phyloP scores from a whole-genome alignment of 495 filamentous ascomycete species.

The Daldinia vernicosa region DNA sequence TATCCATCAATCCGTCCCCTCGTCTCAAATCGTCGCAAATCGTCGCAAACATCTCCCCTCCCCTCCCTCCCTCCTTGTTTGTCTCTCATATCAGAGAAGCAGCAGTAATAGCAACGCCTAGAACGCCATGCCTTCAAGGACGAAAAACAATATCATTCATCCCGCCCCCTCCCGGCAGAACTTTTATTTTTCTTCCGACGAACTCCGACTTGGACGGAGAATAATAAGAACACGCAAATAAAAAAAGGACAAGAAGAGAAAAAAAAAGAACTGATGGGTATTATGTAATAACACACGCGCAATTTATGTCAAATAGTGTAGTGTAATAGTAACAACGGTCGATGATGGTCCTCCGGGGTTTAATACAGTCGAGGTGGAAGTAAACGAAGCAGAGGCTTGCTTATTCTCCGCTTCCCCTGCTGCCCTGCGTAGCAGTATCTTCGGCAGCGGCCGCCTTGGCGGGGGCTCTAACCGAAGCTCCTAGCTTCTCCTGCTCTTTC shows the following conservation, averaged over 20 bases:
- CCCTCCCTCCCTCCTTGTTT: background rate
- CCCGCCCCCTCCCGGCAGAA: background rate
- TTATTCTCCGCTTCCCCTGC: conserved; percentile 1
- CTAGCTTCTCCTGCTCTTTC: conserved; percentile 40
- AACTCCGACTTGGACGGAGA: background rate
- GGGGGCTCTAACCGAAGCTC: conserved; percentile 35
- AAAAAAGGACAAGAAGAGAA: background rate
- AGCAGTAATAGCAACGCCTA: background rate
- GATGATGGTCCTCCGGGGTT: background rate
- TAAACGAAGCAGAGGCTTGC: background rate
- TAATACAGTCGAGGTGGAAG: conserved; percentile 1
- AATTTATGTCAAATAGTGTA: conserved; percentile 7
- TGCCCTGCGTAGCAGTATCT: conserved; percentile 19
- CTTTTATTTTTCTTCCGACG: background rate
- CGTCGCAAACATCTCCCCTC: background rate
- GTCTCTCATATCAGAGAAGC: background rate
- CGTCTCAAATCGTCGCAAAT: background rate
- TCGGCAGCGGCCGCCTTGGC: conserved; percentile 37
- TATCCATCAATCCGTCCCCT: background rate
- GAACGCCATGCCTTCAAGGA: background rate
- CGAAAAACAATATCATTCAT: background rate
- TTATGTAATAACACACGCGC: conserved; percentile 19
- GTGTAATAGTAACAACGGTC: background rate
- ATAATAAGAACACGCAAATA: background rate
- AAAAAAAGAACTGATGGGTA: conserved; percentile 24